Percentiles rank a stretch among this genome's conserved stretches.
These are phyloP conservation scores for Mortierella sp. DNA, from an alignment of 371 early-diverging fungal genomes.

Conservation along the genomic window DNA sequence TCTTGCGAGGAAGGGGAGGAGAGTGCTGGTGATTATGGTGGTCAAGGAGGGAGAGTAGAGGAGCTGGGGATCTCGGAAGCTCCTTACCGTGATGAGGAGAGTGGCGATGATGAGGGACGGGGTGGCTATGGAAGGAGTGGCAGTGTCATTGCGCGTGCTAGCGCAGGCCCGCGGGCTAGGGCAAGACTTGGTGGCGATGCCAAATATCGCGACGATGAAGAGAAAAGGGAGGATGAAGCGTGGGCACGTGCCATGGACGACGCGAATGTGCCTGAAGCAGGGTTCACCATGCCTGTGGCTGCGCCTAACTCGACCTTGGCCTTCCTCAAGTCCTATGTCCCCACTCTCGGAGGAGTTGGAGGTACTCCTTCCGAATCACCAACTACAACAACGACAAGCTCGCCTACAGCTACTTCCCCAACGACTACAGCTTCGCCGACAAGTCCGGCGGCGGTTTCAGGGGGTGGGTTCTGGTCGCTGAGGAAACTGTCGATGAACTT, in stretches of 20 bases:
- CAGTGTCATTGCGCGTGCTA: not conserved
- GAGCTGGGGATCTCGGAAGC: conserved; percentile 20
- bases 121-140: not conserved
- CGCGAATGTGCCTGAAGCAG: conserved; percentile 9
- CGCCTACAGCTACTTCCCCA: not conserved
- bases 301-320: conserved; percentile 19
- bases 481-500: conserved; percentile 37
- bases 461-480: conserved; percentile 39
- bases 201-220: not conserved
- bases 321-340: conserved; percentile 39
- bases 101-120: not conserved
- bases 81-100: conserved; percentile 10
- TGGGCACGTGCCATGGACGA: conserved; percentile 7
- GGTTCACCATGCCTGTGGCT: not conserved
- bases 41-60: conserved; percentile 8
- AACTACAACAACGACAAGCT: not conserved
- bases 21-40: not conserved
- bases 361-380: conserved; percentile 2
- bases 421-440: not conserved
- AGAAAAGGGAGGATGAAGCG: not conserved
- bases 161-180: not conserved
- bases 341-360: conserved; percentile 19
- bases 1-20: not conserved
- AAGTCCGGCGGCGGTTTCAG: not conserved
- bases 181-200: not conserved